Conservation (phyloP, 371 early-diverging fungal genomes). For the Syncephalastrum contaminatum region DNA sequence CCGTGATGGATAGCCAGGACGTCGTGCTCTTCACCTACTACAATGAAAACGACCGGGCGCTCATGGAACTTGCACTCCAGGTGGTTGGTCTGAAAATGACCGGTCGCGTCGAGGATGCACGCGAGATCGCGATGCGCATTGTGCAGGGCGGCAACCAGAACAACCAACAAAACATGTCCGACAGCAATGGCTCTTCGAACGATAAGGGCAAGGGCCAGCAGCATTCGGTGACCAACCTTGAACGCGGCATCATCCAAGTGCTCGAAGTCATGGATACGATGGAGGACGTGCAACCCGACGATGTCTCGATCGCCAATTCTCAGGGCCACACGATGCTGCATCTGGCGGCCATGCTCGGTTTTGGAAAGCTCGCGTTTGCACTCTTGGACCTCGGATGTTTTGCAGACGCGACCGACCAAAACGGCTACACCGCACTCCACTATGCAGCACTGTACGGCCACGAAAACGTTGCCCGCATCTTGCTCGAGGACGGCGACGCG, state of each 20-base stretch:
- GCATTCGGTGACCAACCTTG: constrained; percentile 14
- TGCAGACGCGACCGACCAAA: constrained; percentile 30
- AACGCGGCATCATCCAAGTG: constrained; percentile 43
- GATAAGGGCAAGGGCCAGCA: constrained; percentile 14
- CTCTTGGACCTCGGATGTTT: constrained; percentile 33
- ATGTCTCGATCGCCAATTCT: constrained; percentile 33
- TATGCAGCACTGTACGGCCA: constrained; percentile 24
- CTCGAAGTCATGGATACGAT: constrained; percentile 40
- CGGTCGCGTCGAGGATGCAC: constrained; percentile 72
- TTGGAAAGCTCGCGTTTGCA: constrained; percentile 17
- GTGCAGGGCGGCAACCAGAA: constrained; percentile 60
- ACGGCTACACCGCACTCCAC: constrained; percentile 28
- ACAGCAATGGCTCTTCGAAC: constrained; percentile 16
- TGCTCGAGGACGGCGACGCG: constrained; percentile 29
- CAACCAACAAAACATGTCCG: neutral
- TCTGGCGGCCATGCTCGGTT: constrained; percentile 41
- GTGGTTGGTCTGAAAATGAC: constrained; percentile 85
- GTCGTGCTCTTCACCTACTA: constrained; percentile 61
- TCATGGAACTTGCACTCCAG: constrained; percentile 87
- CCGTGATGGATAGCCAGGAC: constrained; percentile 41
- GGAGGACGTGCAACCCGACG: constrained; percentile 30
- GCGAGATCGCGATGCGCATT: constrained; percentile 75
- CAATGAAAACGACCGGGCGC: constrained; percentile 77
- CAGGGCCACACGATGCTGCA: constrained; percentile 50
- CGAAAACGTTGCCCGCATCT: constrained; percentile 17